Conservation (phyloP, 768 basidiomycete species). For the Lactarius trivialis region DNA sequence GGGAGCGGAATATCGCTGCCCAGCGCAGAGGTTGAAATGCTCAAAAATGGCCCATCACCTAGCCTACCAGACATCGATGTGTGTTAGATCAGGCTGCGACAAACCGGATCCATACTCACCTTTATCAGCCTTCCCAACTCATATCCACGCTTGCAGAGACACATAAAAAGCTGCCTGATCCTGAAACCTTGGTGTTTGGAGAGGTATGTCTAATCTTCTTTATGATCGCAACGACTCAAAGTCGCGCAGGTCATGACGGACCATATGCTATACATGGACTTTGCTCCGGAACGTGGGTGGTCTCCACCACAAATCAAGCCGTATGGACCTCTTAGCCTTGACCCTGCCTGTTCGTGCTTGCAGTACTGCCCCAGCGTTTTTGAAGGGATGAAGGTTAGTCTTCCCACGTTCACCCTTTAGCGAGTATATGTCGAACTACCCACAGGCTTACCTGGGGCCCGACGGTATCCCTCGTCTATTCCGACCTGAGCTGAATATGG, state of each 20-base stretch:
- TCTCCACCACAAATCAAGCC: slow-evolving; percentile 66
- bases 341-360: slow-evolving; percentile 49
- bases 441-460: slow-evolving; percentile 61
- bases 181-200: slow-evolving; percentile 50
- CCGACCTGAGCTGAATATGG: slow-evolving; percentile 81
- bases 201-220: slow-evolving; percentile 28
- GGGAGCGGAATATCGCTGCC: slow-evolving; percentile 15
- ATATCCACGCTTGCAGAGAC: slow-evolving; percentile 39
- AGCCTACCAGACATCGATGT: slow-evolving; percentile 20
- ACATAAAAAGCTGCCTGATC: slow-evolving; percentile 45
- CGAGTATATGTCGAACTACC: not conserved
- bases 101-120: not conserved
- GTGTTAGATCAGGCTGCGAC: not conserved
- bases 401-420: not conserved
- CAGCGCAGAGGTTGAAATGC: slow-evolving; percentile 5
- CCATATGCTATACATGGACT: slow-evolving; percentile 71
- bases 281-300: slow-evolving; percentile 61
- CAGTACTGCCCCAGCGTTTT: slow-evolving; percentile 58
- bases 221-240: not conserved
- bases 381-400: slow-evolving; percentile 61
- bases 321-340: slow-evolving; percentile 52
- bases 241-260: slow-evolving; percentile 53
- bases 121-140: slow-evolving; percentile 48
- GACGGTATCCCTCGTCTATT: slow-evolving; percentile 73
- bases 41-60: slow-evolving; percentile 18